Evolutionary conservation across 2,329 filamentous ascomycete genomes (phyloP), one percentile per base, ranked within the genome.

Genomic region (Colletotrichum godetiae): DNA sequence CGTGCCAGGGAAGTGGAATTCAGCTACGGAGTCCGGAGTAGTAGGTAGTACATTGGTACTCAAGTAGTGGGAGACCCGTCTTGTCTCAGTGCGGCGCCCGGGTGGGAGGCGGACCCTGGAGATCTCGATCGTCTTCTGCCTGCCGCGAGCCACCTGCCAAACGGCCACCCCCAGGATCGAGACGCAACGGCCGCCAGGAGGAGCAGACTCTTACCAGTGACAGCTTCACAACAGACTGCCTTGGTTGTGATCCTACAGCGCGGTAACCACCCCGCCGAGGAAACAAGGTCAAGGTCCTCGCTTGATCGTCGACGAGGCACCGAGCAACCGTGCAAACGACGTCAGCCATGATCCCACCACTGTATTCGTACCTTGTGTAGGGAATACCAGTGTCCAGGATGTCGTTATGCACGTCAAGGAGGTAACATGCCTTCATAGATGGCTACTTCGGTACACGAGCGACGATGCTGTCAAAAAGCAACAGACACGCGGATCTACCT

Each of bases 61-160:
- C 27, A 4, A 27, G 27, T 27, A 27, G 27, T 27, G 27, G 27
- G 27, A 27, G 27, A 27, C 27, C n/a, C n/a, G n/a, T n/a, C n/a
- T n/a, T 4, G 27, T 27, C 22, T 53, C 56, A 33, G 46, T 31
- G 27, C 42, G 49, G 27, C 27, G 27, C 27, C 2, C 27, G 27
- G 64, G 19, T 46, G 31, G 57, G 56, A 49, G 35, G 35, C 46
- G 68, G 68, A 71, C 63, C 56, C 68, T 71, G 63, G 68, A 71
- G 63, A 71, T 71, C 68, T 71, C 68, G 63, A 71, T 67, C 57
- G 56, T 24, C 24, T 22, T 57, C 49, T 35, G 24, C 24, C 68
- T 35, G 55, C 56, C 46, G 22, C 31, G 7, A 19, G 19, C 33
- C 33, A 57, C 46, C 57, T 67, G 56, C 62, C 57, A 67, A 71